Conservation (phyloP, 192 early-diverging fungal species). For the Glomus cerebriforme region DNA sequence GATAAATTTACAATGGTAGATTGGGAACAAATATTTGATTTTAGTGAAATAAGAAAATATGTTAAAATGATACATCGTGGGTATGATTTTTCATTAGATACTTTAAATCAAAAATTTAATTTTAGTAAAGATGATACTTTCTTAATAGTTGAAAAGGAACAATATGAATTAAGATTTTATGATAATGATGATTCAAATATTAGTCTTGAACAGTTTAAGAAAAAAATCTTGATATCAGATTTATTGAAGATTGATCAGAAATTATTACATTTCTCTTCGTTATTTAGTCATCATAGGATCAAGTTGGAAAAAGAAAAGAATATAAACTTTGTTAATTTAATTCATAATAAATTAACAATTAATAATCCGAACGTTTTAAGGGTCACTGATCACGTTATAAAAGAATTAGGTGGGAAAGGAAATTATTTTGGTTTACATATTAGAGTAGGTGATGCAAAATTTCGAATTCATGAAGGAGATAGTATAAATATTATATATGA, state of each 20-base stretch:
- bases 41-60: neutral
- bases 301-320: neutral
- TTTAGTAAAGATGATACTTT: neutral
- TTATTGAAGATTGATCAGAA: neutral
- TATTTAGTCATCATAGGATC: neutral
- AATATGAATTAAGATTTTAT: neutral
- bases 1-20: neutral
- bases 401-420: neutral
- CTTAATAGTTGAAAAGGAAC: neutral
- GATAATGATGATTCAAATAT: neutral
- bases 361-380: neutral
- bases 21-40: neutral
- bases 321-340: neutral
- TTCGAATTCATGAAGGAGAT: neutral
- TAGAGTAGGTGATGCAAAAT: neutral
- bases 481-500: neutral
- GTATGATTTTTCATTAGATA: neutral
- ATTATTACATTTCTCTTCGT: neutral
- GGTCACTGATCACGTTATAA: neutral
- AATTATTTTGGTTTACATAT: conserved; percentile 15
- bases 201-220: neutral
- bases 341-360: neutral
- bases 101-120: neutral
- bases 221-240: neutral
- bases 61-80: neutral